A percentile compares a stretch with the other conserved stretches of the same genome.
These are phyloP conservation scores for Rhamnella rubrinervis DNA, from an alignment of 331 rosid genomes.

Conservation along the genomic window DNA sequence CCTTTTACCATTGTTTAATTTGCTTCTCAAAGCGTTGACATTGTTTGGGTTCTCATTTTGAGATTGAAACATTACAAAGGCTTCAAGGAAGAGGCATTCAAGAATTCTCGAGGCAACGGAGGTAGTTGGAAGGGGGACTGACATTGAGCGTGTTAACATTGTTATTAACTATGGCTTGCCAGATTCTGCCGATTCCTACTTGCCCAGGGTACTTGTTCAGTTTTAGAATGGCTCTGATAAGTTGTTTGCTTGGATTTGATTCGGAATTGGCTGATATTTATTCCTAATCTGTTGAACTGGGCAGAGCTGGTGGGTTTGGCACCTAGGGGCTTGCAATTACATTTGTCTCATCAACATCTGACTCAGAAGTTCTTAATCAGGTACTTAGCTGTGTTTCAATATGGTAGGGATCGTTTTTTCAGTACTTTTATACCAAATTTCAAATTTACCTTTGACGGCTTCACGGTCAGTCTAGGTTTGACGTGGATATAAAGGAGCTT, in stretches of 20 bases:
- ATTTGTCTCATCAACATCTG: conserved; percentile 80
- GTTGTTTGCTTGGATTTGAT: background rate
- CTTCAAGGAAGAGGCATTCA: conserved; percentile 87
- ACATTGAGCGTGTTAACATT: conserved; percentile 94
- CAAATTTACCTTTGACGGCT: conserved; percentile 10
- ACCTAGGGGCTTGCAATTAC: conserved; percentile 96
- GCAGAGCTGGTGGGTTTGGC: conserved; percentile 95
- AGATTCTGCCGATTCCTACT: conserved; percentile 88
- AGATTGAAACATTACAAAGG: conserved; percentile 92
- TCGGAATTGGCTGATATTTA: background rate
- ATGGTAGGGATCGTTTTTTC: background rate
- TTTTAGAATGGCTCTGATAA: background rate
- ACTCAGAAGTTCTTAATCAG: conserved; percentile 83
- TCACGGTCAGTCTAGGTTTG: conserved; percentile 92
- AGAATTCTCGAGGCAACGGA: conserved; percentile 98
- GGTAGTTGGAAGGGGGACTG: conserved; percentile 97
- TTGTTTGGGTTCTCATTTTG: conserved; percentile 9
- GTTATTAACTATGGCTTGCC: conserved; percentile 98
- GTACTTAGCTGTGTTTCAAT: conserved; percentile 26
- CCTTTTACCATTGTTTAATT: conserved; percentile 5
- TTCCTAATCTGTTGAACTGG: conserved; percentile 25
- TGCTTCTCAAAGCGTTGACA: background rate
- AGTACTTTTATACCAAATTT: conserved; percentile 7
- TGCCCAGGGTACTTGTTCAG: conserved; percentile 76
- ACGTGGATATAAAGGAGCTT: conserved; percentile 89